Conservation (phyloP, 805 yeast species). For the Hanseniaspora clermontiae region DNA sequence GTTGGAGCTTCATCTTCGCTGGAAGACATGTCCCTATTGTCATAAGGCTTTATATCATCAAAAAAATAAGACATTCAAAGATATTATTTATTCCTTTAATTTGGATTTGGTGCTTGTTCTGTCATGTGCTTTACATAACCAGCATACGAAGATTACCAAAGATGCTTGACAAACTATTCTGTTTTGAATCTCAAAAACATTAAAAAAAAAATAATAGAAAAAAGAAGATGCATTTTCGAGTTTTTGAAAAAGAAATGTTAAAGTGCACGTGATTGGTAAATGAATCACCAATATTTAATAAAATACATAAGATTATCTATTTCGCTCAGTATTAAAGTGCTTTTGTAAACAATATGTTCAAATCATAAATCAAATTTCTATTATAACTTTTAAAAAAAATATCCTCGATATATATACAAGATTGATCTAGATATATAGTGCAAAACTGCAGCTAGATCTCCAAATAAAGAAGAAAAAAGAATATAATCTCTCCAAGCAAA, state of each 20-base stretch:
- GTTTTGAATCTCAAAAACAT: too few relatives aligned
- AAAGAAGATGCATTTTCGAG: too few relatives aligned
- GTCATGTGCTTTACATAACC: too few relatives aligned
- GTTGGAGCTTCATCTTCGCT: slow-evolving; percentile 6
- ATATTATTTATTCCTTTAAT: background rate
- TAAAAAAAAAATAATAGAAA: too few relatives aligned
- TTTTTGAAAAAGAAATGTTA: background rate
- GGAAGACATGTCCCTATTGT: slow-evolving; percentile 13
- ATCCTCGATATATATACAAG: background rate
- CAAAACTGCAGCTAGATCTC: too few relatives aligned
- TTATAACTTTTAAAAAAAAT: background rate
- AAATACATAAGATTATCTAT: too few relatives aligned
- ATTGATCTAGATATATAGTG: background rate
- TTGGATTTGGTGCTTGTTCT: background rate
- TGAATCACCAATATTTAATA: too few relatives aligned
- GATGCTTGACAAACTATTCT: background rate
- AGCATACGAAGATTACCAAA: background rate
- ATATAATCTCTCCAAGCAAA: too few relatives aligned
- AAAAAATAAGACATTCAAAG: slow-evolving; percentile 12
- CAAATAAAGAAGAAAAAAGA: background rate
- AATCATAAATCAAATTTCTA: too few relatives aligned
- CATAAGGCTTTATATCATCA: slow-evolving; percentile 13
- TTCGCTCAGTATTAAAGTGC: background rate
- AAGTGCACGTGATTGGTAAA: background rate
- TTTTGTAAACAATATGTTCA: too few relatives aligned